Evolutionary conservation across 805 yeast genomes (phyloP).

Genomic region (Ogataea pignaliae): DNA sequence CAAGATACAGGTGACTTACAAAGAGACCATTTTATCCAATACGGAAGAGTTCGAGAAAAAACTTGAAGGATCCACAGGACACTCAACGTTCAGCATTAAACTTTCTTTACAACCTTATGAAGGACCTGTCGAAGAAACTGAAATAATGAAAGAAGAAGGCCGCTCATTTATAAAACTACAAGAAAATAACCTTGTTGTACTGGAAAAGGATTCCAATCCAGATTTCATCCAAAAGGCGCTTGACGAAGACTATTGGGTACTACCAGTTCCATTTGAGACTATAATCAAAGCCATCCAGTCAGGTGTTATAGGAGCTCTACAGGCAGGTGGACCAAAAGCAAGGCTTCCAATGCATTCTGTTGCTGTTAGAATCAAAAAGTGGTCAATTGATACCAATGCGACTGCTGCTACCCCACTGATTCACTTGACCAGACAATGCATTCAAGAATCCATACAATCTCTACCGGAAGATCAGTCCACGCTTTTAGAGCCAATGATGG

Average conservation of each 20-base stretch:
- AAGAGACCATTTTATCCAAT: slow-evolving; percentile 50
- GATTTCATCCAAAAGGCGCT: slow-evolving; percentile 18
- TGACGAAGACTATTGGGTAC: slow-evolving; percentile 39
- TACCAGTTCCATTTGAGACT: slow-evolving; percentile 40
- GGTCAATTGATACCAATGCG: slow-evolving; percentile 52
- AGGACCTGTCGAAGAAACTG: slow-evolving; percentile 28
- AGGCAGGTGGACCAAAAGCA: slow-evolving; percentile 61
- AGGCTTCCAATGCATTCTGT: slow-evolving; percentile 57
- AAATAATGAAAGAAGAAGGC: slow-evolving; percentile 33
- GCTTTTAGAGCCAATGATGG: slow-evolving; percentile 86
- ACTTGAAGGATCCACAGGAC: slow-evolving; percentile 9
- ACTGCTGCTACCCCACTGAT: slow-evolving; percentile 36
- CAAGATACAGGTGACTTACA: slow-evolving; percentile 83
- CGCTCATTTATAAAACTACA: slow-evolving; percentile 33
- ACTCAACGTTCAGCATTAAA: slow-evolving; percentile 21
- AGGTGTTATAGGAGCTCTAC: slow-evolving; percentile 58
- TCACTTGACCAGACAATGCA: slow-evolving; percentile 41
- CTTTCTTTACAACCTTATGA: slow-evolving; percentile 30
- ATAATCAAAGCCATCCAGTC: slow-evolving; percentile 52
- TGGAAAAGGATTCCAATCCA: slow-evolving; percentile 30
- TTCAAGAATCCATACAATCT: slow-evolving; percentile 33
- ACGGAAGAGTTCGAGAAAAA: slow-evolving; percentile 21
- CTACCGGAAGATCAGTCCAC: slow-evolving; percentile 35
- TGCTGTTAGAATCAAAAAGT: slow-evolving; percentile 45
- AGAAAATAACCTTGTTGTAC: slow-evolving; percentile 45